These are phyloP conservation scores for Apiotrichum akiyoshidainum DNA, from an alignment of 1,284 basidiomycete genomes.

Conservation along the genomic window DNA sequence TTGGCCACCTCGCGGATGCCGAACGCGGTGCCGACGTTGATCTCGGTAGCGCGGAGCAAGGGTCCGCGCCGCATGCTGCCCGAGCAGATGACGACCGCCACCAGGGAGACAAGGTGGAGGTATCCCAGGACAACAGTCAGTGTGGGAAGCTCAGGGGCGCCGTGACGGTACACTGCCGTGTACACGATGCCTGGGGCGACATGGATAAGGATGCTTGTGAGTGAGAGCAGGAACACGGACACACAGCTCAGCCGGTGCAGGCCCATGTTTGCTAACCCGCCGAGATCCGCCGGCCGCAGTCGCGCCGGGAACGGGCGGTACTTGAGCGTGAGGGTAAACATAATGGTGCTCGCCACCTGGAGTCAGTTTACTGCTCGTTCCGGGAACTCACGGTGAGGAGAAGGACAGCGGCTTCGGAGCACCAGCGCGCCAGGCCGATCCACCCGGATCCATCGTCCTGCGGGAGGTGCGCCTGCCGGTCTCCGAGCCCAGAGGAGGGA, in stretches of 20 bases:
- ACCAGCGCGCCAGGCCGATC: conserved; percentile 6
- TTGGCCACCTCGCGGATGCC: conserved; percentile 25
- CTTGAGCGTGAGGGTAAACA: conserved; percentile 24
- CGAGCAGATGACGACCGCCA: conserved; percentile 1
- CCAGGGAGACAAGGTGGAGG: conserved; percentile 5
- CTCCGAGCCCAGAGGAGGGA: neutral
- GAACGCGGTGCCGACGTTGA: conserved; percentile 37
- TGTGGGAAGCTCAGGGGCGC: conserved; percentile 6
- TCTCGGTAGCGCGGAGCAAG: conserved; percentile 30
- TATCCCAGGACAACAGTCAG: conserved; percentile 2
- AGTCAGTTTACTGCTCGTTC: neutral
- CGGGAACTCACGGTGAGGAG: neutral
- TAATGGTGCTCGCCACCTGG: conserved; percentile 6
- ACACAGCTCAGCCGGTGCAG: conserved; percentile 12
- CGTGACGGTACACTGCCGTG: conserved; percentile 24
- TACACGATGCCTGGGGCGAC: conserved; percentile 31
- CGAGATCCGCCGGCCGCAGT: conserved; percentile 17
- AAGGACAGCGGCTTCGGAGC: conserved; percentile 1
- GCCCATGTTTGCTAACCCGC: conserved; percentile 16
- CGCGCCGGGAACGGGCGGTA: conserved; percentile 28
- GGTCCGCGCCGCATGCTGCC: conserved; percentile 46
- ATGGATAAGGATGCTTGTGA: conserved; percentile 18
- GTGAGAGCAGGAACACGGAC: conserved; percentile 11
- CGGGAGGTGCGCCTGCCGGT: neutral
- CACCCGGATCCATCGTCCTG: neutral